Evolutionary conservation across 352 stramenopile species (phyloP).

Genomic region (Phytophthora hybrid): DNA sequence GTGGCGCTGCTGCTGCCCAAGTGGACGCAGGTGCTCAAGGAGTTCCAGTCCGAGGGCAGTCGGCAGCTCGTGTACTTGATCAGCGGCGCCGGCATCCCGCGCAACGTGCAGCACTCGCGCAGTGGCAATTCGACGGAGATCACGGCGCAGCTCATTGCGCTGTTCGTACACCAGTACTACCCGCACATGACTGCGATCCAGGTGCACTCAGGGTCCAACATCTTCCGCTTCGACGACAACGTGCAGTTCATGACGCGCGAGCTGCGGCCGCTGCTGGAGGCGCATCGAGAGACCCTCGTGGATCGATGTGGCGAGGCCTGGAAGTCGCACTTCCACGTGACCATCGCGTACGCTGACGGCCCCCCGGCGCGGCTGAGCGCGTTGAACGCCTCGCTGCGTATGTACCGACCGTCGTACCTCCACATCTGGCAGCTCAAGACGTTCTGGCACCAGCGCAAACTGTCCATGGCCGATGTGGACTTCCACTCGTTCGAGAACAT

Average conservation of each 20-base stretch:
- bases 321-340: constrained; percentile 95
- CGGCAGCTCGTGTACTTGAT: constrained; percentile 97
- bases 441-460: constrained; percentile 97
- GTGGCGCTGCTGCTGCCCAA: constrained; percentile 94
- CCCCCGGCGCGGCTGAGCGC: constrained; percentile 95
- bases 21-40: constrained; percentile 87
- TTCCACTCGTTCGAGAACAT: constrained; percentile 98
- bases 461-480: constrained; percentile 97
- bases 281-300: constrained; percentile 94
- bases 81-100: constrained; percentile 95
- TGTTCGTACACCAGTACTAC: constrained; percentile 94
- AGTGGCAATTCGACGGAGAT: constrained; percentile 96
- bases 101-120: constrained; percentile 92
- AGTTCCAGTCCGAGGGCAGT: constrained; percentile 83
- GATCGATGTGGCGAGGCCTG: constrained; percentile 92
- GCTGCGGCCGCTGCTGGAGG: constrained; percentile 94
- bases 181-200: constrained; percentile 94
- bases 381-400: constrained; percentile 95
- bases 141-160: constrained; percentile 92
- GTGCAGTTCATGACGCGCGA: constrained; percentile 97
- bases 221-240: constrained; percentile 97
- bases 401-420: constrained; percentile 96
- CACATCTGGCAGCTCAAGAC: constrained; percentile 99
- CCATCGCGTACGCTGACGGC: constrained; percentile 97
- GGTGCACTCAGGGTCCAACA: constrained; percentile 97